These are phyloP conservation scores for Penicillium canescens DNA, from an alignment of 495 filamentous ascomycete genomes.

Conservation along the genomic window DNA sequence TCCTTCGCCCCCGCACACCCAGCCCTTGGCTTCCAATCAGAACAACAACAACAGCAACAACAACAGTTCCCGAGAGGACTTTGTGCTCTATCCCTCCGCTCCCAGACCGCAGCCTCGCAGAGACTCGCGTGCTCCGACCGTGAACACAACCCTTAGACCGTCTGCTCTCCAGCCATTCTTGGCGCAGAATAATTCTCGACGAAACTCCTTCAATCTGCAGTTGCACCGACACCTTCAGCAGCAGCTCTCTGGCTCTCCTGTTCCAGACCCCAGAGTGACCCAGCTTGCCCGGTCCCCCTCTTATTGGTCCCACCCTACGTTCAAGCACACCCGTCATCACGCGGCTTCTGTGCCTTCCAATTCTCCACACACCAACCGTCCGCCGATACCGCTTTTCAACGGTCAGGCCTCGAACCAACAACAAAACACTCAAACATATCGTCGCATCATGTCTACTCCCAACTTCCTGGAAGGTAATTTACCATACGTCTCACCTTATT, in stretches of 20 bases:
- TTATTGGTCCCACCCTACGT: slow-evolving; percentile 44
- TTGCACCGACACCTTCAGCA: slow-evolving; percentile 39
- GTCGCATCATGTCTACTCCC: slow-evolving; percentile 44
- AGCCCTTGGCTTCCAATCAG: slow-evolving; percentile 49
- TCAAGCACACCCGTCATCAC: slow-evolving; percentile 35
- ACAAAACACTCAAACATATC: slow-evolving; percentile 19
- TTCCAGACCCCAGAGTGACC: slow-evolving; percentile 38
- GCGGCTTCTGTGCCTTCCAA: slow-evolving; percentile 38
- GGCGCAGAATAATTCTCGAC: slow-evolving; percentile 36
- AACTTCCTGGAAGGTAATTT: slow-evolving; percentile 34
- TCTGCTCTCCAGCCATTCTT: slow-evolving; percentile 34
- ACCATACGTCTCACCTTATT: background rate
- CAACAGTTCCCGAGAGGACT: slow-evolving; percentile 47
- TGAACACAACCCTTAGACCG: slow-evolving; percentile 42
- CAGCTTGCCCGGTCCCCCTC: slow-evolving; percentile 44
- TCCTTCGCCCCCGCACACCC: slow-evolving; percentile 51
- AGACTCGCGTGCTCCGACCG: slow-evolving; percentile 36
- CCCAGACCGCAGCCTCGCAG: slow-evolving; percentile 36
- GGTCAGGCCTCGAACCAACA: slow-evolving; percentile 24
- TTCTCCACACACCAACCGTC: slow-evolving; percentile 43
- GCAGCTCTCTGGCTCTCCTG: slow-evolving; percentile 36
- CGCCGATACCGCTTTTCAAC: slow-evolving; percentile 55
- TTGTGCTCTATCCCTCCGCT: slow-evolving; percentile 44
- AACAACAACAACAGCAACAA: slow-evolving; percentile 40
- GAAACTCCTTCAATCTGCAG: slow-evolving; percentile 37